These are phyloP conservation scores for Debaryomyces castellii DNA, from an alignment of 805 yeast genomes.

Conservation along the genomic window DNA sequence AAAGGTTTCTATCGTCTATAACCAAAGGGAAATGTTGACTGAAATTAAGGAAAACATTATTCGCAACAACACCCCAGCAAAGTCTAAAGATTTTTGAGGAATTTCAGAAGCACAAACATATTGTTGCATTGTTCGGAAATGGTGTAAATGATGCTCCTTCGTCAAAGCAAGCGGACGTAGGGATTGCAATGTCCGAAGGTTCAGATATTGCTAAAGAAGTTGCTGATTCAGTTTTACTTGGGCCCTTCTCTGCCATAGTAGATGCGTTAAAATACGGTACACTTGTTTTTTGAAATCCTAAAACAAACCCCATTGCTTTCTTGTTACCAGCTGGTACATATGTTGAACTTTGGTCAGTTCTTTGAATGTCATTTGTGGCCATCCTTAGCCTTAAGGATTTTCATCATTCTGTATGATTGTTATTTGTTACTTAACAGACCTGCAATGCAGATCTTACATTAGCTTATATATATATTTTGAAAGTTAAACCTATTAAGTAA, in stretches of 20 bases:
- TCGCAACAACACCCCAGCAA: slow-evolving; percentile 51
- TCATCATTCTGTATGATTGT: too few species aligned
- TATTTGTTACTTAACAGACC: too few species aligned
- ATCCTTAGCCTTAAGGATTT: slow-evolving; percentile 11
- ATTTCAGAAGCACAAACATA: slow-evolving; percentile 32
- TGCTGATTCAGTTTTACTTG: slow-evolving; percentile 29
- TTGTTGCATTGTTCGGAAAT: slow-evolving; percentile 38
- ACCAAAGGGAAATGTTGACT: too few species aligned
- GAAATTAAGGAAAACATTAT: too few species aligned
- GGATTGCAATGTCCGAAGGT: slow-evolving; percentile 22
- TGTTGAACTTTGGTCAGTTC: slow-evolving; percentile 52
- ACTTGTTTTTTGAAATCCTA: slow-evolving; percentile 50
- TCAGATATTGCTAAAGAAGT: slow-evolving; percentile 40
- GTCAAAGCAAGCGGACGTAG: slow-evolving; percentile 34
- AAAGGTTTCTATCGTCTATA: too few species aligned
- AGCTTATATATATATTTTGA: too few species aligned
- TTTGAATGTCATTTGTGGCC: slow-evolving; percentile 42
- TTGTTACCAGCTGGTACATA: slow-evolving; percentile 53
- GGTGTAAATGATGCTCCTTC: slow-evolving; percentile 38
- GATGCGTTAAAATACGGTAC: slow-evolving; percentile 43
- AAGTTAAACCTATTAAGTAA: too few species aligned
- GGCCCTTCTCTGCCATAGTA: slow-evolving; percentile 24
- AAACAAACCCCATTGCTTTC: slow-evolving; percentile 45
- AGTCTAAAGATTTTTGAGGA: slow-evolving; percentile 49
- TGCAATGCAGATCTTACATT: too few species aligned